Evolutionary conservation across 164 flowering plant species (phyloP), one percentile per base, ranked within the genome.

Genomic region (Cinnamomum chago): DNA sequence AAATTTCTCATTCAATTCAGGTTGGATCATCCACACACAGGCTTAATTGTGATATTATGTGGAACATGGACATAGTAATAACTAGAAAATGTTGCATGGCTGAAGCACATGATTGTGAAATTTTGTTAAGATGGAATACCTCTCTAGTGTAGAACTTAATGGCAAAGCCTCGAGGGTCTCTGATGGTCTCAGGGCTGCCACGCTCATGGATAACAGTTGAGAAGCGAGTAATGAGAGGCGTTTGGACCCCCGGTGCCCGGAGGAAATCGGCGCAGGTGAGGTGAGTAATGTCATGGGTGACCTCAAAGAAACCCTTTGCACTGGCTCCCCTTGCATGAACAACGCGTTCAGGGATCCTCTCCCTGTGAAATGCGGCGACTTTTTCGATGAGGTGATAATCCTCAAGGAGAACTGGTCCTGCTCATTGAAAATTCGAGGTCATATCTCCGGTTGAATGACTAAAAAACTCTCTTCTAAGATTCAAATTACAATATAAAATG

Each of bases 301-400:
- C 94, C 83, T 91, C 97, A 79, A 92, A 93, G 80, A 90, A 91
- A 0, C 97, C 97, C 84, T 91, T 91, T 5, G 96, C 97, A 82
- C 96, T 91, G 50, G 94, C 93, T 75, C 97, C 97, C 78, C 97
- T 85, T 58, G 97, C 97, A 84, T 93, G 97, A 72, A 93, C 98
- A 75, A 93, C 92, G 66, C 98, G 93, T 75, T 93, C 98, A 20
- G 98, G 98, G 70, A 93, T 93, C 47, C 98, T 71, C 79, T 93
- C 98, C 67, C 98, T 79, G 55, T 86, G 90, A 76, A 91, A 93
- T 24, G 86, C 85, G 24, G 96, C 96, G 70, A 93, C 79, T 74
- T 91, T 93, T 79, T 93, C 98, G 27, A 93, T 81, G 81, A 93
- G 77, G 77, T 89, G 96, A 75, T 91, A 93, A 70, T 93, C 98